Conservation (phyloP, 768 basidiomycete species). For the Gautieria morchelliformis region DNA sequence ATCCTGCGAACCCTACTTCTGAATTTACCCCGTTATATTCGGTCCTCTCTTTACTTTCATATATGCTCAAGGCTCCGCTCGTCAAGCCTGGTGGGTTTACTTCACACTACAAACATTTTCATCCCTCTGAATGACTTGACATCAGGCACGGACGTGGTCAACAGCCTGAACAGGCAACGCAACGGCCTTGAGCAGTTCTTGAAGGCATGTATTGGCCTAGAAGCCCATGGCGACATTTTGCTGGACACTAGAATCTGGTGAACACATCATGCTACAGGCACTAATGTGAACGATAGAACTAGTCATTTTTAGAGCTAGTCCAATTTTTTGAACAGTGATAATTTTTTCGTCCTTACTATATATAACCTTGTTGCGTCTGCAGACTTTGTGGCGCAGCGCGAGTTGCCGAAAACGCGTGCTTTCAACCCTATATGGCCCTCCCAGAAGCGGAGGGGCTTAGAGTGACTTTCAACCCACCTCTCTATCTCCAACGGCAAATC, state of each 20-base stretch:
- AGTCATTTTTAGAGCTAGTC: not conserved
- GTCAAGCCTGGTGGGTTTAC: constrained; percentile 68
- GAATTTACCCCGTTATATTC: constrained; percentile 84
- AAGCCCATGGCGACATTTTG: constrained; percentile 74
- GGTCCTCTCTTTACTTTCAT: constrained; percentile 84
- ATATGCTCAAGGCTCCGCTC: constrained; percentile 98
- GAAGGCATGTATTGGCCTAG: constrained; percentile 88
- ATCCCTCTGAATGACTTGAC: not conserved
- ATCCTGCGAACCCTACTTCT: constrained; percentile 28
- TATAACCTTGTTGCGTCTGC: not conserved
- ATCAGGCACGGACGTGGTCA: constrained; percentile 80
- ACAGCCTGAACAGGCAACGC: constrained; percentile 90
- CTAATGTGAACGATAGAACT: not conserved
- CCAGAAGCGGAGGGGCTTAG: constrained; percentile 23
- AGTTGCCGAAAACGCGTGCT: too few relatives aligned
- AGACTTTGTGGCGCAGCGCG: not conserved
- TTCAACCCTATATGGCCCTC: too few relatives aligned
- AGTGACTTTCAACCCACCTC: constrained; percentile 60
- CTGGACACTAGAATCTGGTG: constrained; percentile 87
- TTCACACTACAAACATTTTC: not conserved
- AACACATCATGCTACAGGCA: constrained; percentile 15
- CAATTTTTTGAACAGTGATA: not conserved
- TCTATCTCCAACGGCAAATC: constrained; percentile 57
- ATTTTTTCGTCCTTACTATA: not conserved
- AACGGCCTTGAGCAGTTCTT: constrained; percentile 89